Evolutionary conservation across 2,329 filamentous ascomycete genomes (phyloP).

Genomic region (Plectosphaerella cucumerina): DNA sequence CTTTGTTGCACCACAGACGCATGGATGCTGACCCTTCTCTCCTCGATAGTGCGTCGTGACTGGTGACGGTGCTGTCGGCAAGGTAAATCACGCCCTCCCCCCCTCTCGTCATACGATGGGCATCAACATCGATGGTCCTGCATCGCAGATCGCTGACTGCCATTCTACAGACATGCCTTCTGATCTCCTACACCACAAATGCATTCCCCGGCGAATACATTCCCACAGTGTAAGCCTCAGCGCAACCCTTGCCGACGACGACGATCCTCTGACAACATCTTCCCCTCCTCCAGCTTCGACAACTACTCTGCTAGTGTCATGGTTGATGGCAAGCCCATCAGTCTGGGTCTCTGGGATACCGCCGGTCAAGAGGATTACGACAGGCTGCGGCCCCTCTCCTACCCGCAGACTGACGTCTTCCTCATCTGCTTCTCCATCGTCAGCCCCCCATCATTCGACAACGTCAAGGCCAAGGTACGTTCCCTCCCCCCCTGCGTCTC

Average conservation of each 20-base stretch:
- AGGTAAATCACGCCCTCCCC: constrained; percentile 55
- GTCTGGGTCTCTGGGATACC: constrained; percentile 95
- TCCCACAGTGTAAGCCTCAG: constrained; percentile 76
- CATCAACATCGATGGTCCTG: neutral
- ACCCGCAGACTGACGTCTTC: constrained; percentile 97
- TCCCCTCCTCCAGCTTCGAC: constrained; percentile 66
- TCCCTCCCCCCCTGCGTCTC: neutral
- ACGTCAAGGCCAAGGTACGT: constrained; percentile 94
- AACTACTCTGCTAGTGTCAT: constrained; percentile 99
- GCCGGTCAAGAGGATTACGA: constrained; percentile 99
- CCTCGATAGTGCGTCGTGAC: constrained; percentile 85
- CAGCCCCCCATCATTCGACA: constrained; percentile 96
- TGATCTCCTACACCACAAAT: constrained; percentile 99
- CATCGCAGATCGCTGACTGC: constrained; percentile 20
- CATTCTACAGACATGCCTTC: constrained; percentile 77
- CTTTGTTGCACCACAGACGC: no score
- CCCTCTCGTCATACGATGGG: neutral
- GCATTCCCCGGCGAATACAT: constrained; percentile 99
- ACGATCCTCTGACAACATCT: constrained; percentile 3
- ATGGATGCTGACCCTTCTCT: constrained; percentile 29
- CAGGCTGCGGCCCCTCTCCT: constrained; percentile 87
- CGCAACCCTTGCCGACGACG: neutral
- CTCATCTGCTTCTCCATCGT: constrained; percentile 98
- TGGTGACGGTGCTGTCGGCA: constrained; percentile 98
- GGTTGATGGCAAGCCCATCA: constrained; percentile 98